Base-by-base conservation (phyloP, 257 asterid species). In the Solanum rostratum region DNA sequence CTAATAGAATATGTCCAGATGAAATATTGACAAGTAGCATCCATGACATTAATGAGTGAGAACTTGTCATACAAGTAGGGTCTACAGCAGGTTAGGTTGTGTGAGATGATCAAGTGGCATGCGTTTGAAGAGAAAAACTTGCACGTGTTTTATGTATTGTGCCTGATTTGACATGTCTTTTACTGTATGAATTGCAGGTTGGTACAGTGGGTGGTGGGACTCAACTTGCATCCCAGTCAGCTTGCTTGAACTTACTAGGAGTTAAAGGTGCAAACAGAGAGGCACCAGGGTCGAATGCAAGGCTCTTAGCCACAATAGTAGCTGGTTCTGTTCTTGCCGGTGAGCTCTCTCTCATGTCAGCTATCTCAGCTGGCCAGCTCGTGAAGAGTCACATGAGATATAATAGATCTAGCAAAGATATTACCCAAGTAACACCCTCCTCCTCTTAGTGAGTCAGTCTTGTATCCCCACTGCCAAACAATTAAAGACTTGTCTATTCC, bases 121-220 rank as follows among this genome's bases (percentile, higher is more conserved):
- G 41, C 50, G 9, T n/a, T 2, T 27, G 24, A 50, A 13, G 27
- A 50, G 45, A 76, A 62, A 15, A 50, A 76, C 63, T 76, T 24
- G 82, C 45, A 49, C 45, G 41, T 76, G 82, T 76, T 76, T 49
- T n/a, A 24, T 76, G 12, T 12, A 24, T 15, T 6, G 43, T 3
- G 19, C 57, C 13, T 22, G 30, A 74, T 73, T n/a, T 63, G 52
- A 6, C 59, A 4, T 22, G 4, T 71, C 19, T 19, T 71, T 12
- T 41, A 39, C 22, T 9, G 3, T 69, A 60, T 82, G 80, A 69
- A 83, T 69, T 12, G 22, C 87, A 90, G 93, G 93, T 90, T 78
- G 93, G 93, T 7, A 90, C 93, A 6, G 93, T 90, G 6, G 93
- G 93, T 78, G 93, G 93, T 52, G 93, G 93, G 24, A 90, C 93